Evolutionary conservation across 495 filamentous ascomycete species (phyloP).

Genomic region (Penicillium angulare): DNA sequence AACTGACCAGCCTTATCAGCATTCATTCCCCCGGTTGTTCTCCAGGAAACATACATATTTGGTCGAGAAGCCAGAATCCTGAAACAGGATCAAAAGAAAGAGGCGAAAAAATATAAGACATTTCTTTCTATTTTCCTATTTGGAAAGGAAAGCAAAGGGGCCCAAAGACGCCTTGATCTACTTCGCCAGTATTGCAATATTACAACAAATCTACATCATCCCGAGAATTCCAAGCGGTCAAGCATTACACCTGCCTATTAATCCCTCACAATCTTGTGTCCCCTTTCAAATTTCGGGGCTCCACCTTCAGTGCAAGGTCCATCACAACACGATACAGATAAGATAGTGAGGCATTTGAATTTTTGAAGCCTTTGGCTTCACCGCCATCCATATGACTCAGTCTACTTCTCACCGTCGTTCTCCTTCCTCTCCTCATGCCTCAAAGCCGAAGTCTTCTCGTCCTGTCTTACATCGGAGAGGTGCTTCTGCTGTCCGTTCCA

Average conservation of each 20-base stretch:
- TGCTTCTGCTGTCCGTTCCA: conserved; percentile 33
- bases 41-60: conserved; percentile 5
- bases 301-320: neutral
- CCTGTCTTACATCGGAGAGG: conserved; percentile 38
- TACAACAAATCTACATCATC: neutral
- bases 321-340: too few relatives aligned
- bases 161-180: too few relatives aligned
- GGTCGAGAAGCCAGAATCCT: neutral
- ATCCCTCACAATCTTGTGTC: neutral
- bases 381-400: conserved; percentile 48
- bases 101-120: neutral
- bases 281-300: neutral
- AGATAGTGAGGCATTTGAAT: conserved; percentile 36
- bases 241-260: neutral
- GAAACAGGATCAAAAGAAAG: neutral
- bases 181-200: too few relatives aligned
- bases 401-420: conserved; percentile 35
- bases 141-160: neutral
- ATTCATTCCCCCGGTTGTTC: neutral
- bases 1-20: neutral
- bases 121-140: neutral
- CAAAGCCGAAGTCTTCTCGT: conserved; percentile 34
- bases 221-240: conserved; percentile 3
- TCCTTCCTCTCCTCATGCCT: conserved; percentile 34
- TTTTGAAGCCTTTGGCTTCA: conserved; percentile 28